Conservation (phyloP, 495 filamentous ascomycete species). For the Acidomyces sp. region DNA sequence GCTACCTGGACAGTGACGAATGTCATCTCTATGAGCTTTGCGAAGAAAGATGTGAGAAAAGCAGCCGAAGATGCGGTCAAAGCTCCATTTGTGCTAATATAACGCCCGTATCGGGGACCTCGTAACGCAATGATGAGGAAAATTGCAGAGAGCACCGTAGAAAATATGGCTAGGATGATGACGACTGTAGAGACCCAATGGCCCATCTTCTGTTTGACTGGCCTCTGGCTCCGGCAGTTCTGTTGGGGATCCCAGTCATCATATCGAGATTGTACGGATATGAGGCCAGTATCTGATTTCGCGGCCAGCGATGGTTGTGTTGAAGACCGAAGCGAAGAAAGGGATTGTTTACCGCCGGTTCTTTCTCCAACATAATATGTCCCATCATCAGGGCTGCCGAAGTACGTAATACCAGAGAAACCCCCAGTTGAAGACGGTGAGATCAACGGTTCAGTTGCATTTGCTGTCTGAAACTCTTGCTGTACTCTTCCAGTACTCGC, state of each 20-base stretch:
- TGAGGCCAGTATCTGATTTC: slow-evolving; percentile 1
- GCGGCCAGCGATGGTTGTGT: slow-evolving; percentile 1
- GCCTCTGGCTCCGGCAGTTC: slow-evolving; percentile 22
- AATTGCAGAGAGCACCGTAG: slow-evolving; percentile 50
- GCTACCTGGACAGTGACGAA: slow-evolving; percentile 69
- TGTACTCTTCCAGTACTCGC: background rate
- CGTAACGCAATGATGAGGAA: slow-evolving; percentile 46
- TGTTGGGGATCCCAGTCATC: slow-evolving; percentile 20
- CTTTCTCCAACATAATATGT: background rate
- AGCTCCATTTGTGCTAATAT: slow-evolving; percentile 35
- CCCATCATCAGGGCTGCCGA: background rate
- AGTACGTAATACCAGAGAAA: slow-evolving; percentile 4
- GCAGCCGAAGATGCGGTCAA: slow-evolving; percentile 45
- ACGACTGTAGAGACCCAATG: slow-evolving; percentile 48
- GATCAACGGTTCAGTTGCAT: slow-evolving; percentile 2
- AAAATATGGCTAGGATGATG: slow-evolving; percentile 49
- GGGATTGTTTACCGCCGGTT: background rate
- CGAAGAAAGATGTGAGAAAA: slow-evolving; percentile 48
- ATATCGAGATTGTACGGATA: slow-evolving; percentile 4
- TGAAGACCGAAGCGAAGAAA: slow-evolving; percentile 2
- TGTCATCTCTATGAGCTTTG: slow-evolving; percentile 61
- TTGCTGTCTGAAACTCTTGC: background rate
- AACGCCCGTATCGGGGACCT: slow-evolving; percentile 46
- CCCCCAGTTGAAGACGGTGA: slow-evolving; percentile 1
- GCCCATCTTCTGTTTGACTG: slow-evolving; percentile 28